A percentile compares a stretch with the other conserved stretches of the same genome.
phyloP scores from a whole-genome alignment of 1,284 basidiomycete genomes.

The Hortiboletus rubellus region DNA sequence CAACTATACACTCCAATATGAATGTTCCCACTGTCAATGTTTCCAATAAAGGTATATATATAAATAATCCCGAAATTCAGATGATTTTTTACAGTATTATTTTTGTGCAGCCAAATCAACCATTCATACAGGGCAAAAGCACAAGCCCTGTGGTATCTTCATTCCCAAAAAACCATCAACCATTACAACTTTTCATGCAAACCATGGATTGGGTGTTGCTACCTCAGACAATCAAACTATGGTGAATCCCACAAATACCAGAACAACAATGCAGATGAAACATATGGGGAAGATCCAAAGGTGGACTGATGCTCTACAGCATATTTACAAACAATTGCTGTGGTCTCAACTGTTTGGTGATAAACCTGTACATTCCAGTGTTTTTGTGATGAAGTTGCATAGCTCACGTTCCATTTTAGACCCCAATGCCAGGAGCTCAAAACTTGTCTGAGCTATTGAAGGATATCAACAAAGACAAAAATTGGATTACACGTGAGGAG shows the following conservation, averaged over 20 bases:
- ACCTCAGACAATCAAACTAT: background rate
- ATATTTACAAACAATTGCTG: background rate
- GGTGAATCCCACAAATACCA: background rate
- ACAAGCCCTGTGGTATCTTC: background rate
- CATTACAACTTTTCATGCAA: background rate
- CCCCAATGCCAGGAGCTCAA: background rate
- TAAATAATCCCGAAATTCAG: background rate
- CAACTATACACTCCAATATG: rapidly evolving
- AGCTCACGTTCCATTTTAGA: constrained; percentile 13
- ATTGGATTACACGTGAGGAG: constrained; percentile 24
- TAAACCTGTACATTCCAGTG: constrained; percentile 10
- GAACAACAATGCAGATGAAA: too few relatives aligned
- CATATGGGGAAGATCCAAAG: constrained; percentile 2
- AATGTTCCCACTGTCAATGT: too few relatives aligned
- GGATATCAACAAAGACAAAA: constrained; percentile 24
- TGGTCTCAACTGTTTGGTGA: constrained; percentile 23
- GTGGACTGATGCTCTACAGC: constrained; percentile 16
- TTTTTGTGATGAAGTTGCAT: background rate
- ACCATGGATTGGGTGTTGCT: background rate
- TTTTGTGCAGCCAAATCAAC: background rate
- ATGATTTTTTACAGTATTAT: background rate
- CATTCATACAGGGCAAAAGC: background rate
- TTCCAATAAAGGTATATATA: constrained; percentile 1
- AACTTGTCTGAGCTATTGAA: constrained; percentile 22
- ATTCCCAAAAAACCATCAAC: background rate